phyloP scores from a whole-genome alignment of 345 rosid genomes.

The Gossypium thurberi region DNA sequence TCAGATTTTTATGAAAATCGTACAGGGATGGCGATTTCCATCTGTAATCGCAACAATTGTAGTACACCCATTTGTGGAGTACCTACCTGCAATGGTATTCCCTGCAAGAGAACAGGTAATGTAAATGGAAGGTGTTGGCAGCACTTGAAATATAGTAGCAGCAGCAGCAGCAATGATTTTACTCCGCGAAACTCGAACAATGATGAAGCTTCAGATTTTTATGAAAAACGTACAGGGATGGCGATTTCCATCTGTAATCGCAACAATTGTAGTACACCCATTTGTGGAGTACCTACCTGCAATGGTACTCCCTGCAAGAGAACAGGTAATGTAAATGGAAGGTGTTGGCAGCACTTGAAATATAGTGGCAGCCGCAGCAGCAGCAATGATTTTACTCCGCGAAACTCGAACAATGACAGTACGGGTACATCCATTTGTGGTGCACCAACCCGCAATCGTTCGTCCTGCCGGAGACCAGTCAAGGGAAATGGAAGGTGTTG shows the following conservation, averaged over 20 bases:
- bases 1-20: too few species aligned
- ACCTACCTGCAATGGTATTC: too few species aligned
- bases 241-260: not conserved
- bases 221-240: too few species aligned
- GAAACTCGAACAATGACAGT: not conserved
- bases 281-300: constrained; percentile 45
- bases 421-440: constrained; percentile 28
- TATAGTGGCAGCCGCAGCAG: not conserved
- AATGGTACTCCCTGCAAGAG: constrained; percentile 38
- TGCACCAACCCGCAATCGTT: constrained; percentile 38
- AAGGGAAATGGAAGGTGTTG: constrained; percentile 45
- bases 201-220: too few species aligned
- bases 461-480: constrained; percentile 36
- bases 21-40: too few species aligned
- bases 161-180: too few species aligned
- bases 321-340: constrained; percentile 32
- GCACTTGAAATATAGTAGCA: too few species aligned
- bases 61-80: too few species aligned
- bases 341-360: constrained; percentile 54
- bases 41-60: too few species aligned
- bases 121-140: too few species aligned
- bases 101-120: too few species aligned
- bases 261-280: not conserved
- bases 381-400: not conserved
- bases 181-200: too few species aligned